Base-by-base conservation (phyloP, 371 early-diverging fungal genomes). In the Mucor piriformis region DNA sequence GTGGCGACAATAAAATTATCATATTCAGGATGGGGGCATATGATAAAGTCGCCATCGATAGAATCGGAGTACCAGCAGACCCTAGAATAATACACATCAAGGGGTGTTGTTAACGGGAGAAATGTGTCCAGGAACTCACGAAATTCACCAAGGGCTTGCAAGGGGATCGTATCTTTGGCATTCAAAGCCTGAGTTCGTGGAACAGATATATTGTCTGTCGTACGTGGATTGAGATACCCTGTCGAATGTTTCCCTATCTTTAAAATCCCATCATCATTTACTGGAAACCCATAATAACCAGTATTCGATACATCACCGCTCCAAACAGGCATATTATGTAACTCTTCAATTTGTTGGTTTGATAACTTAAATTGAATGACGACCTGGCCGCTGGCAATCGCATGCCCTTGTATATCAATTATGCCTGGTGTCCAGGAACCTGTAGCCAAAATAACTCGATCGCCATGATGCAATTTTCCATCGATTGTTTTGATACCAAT, bases 361-460 rank as follows among this genome's bases (percentile, higher is more conserved):
- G 64, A 55, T 50, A 37, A 37, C 13, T 71, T 62, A 50, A 86
- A 69, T 20, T 83, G 82, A 13, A 83, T 52, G 3, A 86, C 82
- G 8, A 80, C 69, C 55, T 83, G 83, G 7, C 81, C 86, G 3
- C 79, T 70, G 1, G 84, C 80, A 10, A 64, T 60, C 33, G 80
- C 52, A 13, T 70, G 50, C 11, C 59, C 54, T 16, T 57, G 54
- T 37, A 79, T 50, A 35, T 81, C 74, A 3, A 86, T 60, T 3
- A 83, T 3, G 13, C 76, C 66, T 2, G 79, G 69, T n/a, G 81
- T 79, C 86, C 86, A 86, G 8, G 79, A 66, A 12, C 86, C 86
- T 16, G 83, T 76, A 0, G 79, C 74, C 43, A 84, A 50, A 8
- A 86, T 42, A 0, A 86, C 77, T 3, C 51, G 57, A 46, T 74